Percentiles rank a stretch among this genome's conserved stretches.
Conservation (phyloP, 129 eudicot species). For the Artemisia annua region DNA sequence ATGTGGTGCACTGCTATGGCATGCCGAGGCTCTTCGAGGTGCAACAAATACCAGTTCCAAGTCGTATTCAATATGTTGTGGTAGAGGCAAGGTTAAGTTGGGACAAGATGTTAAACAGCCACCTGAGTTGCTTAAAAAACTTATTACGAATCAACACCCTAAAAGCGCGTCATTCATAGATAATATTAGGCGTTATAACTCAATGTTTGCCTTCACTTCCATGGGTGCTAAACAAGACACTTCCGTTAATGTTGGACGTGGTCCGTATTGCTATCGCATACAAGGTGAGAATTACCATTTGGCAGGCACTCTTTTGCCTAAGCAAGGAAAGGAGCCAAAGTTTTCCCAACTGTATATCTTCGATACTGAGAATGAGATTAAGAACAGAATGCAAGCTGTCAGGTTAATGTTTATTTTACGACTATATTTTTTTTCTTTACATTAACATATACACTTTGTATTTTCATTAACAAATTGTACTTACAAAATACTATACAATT, state of each 20-base stretch:
- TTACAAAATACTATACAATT: no score
- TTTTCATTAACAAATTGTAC: no score
- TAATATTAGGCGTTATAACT: background rate
- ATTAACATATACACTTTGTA: no score
- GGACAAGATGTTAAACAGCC: background rate
- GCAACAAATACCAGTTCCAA: background rate
- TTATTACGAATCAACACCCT: background rate
- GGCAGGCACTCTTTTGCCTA: background rate
- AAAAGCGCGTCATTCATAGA: background rate
- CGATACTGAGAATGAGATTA: background rate
- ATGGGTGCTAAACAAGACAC: background rate
- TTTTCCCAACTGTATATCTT: no score
- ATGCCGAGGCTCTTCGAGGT: background rate
- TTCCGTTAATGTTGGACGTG: background rate
- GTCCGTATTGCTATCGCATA: background rate
- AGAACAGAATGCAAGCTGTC: background rate
- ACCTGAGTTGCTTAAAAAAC: background rate
- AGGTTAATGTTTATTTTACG: background rate
- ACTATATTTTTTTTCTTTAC: no score
- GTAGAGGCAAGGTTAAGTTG: background rate
- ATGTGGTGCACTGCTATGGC: background rate
- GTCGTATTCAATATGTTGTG: background rate
- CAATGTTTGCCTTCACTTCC: background rate
- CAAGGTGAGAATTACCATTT: background rate
- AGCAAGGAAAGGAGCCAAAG: background rate